Conservation (phyloP, 805 yeast genomes). For the Starmerella geochares region DNA sequence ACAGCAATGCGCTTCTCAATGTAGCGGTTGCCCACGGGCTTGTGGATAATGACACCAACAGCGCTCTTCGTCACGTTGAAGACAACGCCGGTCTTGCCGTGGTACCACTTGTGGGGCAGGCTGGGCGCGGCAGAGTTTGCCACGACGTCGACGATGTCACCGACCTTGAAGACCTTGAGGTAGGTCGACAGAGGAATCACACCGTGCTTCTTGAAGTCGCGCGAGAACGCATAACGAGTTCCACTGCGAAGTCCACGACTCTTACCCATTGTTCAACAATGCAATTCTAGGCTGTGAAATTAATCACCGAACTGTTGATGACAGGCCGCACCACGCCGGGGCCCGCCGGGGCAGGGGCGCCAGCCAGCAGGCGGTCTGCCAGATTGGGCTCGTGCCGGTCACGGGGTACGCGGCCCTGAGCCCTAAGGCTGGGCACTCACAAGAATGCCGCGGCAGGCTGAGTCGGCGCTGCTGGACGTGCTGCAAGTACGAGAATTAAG, state of each 20-base stretch:
- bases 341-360: not conserved
- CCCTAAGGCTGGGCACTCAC: not conserved
- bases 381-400: not conserved
- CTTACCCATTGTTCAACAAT: conserved; percentile 27
- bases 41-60: conserved; percentile 96
- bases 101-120: conserved; percentile 99
- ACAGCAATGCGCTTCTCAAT: conserved; percentile 96
- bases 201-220: conserved; percentile 99
- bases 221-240: conserved; percentile 99
- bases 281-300: conserved; percentile 1
- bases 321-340: not conserved
- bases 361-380: not conserved
- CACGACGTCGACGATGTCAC: conserved; percentile 98
- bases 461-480: too few relatives aligned
- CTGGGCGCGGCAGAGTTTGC: conserved; percentile 99
- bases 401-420: conserved; percentile 4
- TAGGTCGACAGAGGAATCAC: conserved; percentile 87
- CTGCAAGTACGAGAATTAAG: too few relatives aligned
- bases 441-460: too few relatives aligned
- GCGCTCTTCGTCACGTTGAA: conserved; percentile 98
- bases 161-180: conserved; percentile 96
- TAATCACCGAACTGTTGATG: not conserved
- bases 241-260: conserved; percentile 99
- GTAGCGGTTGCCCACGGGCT: conserved; percentile 98
- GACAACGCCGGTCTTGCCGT: conserved; percentile 99